These are phyloP conservation scores for Phialophora macrospora DNA, from an alignment of 2,329 filamentous ascomycete genomes.

Conservation along the genomic window DNA sequence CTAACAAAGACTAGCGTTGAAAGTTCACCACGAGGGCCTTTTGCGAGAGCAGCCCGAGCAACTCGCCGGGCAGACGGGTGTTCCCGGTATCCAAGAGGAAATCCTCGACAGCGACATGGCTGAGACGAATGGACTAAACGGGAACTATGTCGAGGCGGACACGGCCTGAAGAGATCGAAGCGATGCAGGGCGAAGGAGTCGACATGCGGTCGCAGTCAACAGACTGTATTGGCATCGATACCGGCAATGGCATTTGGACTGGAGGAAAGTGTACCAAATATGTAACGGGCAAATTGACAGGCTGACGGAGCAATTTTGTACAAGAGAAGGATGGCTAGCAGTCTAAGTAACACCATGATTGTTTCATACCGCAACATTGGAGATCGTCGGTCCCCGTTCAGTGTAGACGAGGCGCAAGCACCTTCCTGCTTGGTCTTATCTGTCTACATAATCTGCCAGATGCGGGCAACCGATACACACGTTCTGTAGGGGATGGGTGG, in stretches of 20 bases:
- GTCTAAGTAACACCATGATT: neutral
- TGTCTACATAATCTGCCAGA: constrained; percentile 7
- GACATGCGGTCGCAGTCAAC: neutral
- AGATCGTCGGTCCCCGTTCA: neutral
- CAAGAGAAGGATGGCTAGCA: neutral
- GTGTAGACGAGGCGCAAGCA: neutral
- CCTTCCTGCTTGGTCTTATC: neutral
- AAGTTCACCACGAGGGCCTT: constrained; percentile 40
- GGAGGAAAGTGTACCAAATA: neutral
- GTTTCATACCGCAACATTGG: neutral
- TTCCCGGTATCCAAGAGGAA: constrained; percentile 33
- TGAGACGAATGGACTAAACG: constrained; percentile 29
- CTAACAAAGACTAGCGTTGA: constrained; percentile 33
- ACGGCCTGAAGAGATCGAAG: constrained; percentile 21
- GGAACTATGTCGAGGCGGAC: constrained; percentile 25
- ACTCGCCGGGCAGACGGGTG: constrained; percentile 35
- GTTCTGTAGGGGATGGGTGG: no score
- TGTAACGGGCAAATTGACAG: constrained; percentile 12
- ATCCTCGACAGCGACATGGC: constrained; percentile 36
- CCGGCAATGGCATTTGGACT: neutral
- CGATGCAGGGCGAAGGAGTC: neutral
- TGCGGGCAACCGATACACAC: constrained; percentile 12
- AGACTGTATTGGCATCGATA: neutral
- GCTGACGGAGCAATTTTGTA: constrained; percentile 6
- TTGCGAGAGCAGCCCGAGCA: constrained; percentile 33